Evolutionary conservation across 1,284 basidiomycete genomes (phyloP).

Genomic region (Microbotryomycetes sp.): DNA sequence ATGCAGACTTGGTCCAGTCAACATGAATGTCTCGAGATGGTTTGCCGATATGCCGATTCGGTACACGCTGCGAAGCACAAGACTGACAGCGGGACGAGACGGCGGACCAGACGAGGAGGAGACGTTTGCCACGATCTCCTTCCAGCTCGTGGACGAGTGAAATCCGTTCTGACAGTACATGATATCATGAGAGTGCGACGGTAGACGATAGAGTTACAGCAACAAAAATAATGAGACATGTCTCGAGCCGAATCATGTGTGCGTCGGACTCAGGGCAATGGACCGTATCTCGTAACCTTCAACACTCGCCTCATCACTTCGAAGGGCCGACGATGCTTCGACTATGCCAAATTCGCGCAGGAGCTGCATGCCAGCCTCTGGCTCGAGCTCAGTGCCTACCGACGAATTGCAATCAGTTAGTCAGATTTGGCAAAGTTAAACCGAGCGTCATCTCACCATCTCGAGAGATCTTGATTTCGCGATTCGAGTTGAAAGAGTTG

Average conservation of each 20-base stretch:
- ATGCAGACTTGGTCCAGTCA: slow-evolving; percentile 6
- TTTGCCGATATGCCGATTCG: slow-evolving; percentile 44
- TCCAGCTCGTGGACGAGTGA: slow-evolving; percentile 42
- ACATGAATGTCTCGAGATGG: slow-evolving; percentile 26
- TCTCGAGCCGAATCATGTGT: no score
- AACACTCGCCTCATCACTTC: no score
- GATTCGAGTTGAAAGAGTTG: slow-evolving; percentile 37
- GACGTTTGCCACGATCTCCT: slow-evolving; percentile 43
- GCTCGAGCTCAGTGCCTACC: slow-evolving; percentile 35
- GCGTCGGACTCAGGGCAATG: no score
- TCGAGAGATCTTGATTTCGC: slow-evolving; percentile 39
- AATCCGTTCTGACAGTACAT: neutral
- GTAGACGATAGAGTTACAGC: no score
- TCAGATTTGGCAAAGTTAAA: neutral
- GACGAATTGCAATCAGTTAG: neutral
- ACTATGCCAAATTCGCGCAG: neutral
- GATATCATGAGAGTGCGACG: neutral
- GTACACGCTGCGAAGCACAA: slow-evolving; percentile 43
- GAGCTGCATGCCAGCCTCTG: slow-evolving; percentile 17
- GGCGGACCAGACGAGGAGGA: slow-evolving; percentile 38
- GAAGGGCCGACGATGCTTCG: no score
- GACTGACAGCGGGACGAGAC: slow-evolving; percentile 27
- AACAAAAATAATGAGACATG: no score
- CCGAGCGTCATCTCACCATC: slow-evolving; percentile 18
- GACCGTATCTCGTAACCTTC: no score